Evolutionary conservation across 169 alveolate species (phyloP), one percentile per base, ranked within the genome.

Genomic region (Cryptosporidium muris): DNA sequence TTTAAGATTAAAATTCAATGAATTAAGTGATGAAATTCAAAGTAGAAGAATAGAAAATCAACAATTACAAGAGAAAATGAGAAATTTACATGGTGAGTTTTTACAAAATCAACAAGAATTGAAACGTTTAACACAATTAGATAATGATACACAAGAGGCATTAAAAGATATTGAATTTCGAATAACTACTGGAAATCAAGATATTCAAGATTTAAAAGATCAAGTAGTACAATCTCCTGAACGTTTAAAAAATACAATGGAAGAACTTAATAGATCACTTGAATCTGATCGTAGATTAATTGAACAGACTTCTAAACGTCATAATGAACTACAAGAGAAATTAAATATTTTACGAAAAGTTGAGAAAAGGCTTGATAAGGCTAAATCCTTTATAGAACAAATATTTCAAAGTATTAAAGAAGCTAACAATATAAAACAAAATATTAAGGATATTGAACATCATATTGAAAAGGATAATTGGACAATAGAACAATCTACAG

Each of bases 141-240:
- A 74, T n/a, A 47, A 53, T 16, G 82, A 74, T 37, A 37, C 64
- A 11, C 63, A 74, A 52, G 82, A 74, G 6, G 74, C 54, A 51
- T 58, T 74, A 3, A 74, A 74, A 42, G 82, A 74, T 16, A 68
- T 74, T 8, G 82, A 74, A 16, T 74, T 74, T 45, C 16, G 82
- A 34, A 74, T 74, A 2, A 43, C 56, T 3, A 56, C 82, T 6
- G 82, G 82, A n/a, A 74, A 58, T 42, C 82, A 74, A 34, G 82
- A 74, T 45, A 56, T 74, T 11, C 82, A 74, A 12, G 82, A 74
- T 36, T 36, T 74, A 7, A 74, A 58, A 48, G 82, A 74, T 25
- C 82, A 74, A 58, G 82, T 74, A 8, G 82, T 74, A 14, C 82
- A 74, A 11, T 74, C 82, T 7, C 82, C 82, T 9, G 82, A 74